phyloP scores from a whole-genome alignment of 495 filamentous ascomycete genomes.

The Penicillium subrubescens region DNA sequence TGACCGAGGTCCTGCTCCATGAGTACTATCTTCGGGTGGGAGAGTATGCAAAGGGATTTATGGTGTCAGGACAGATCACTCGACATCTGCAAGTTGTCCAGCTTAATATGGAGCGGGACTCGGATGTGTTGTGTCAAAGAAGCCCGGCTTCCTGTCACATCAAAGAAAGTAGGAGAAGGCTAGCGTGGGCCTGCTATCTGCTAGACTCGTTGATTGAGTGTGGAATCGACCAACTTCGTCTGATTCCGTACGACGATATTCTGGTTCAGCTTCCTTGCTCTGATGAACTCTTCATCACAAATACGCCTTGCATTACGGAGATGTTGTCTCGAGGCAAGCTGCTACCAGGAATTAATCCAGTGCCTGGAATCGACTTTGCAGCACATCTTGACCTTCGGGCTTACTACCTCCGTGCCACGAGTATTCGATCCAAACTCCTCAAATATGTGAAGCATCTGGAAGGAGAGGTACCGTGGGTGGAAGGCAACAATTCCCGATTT shows the following conservation, averaged over 20 bases:
- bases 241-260: background rate
- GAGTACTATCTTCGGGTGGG: conserved; percentile 1
- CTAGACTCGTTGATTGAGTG: conserved; percentile 1
- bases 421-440: background rate
- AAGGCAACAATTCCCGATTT: background rate
- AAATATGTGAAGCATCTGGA: conserved; percentile 1
- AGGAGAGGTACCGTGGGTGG: background rate
- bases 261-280: background rate
- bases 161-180: conserved; percentile 1
- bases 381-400: background rate
- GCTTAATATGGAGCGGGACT: conserved; percentile 3
- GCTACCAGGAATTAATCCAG: background rate
- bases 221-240: background rate
- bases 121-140: conserved; percentile 1
- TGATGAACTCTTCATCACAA: background rate
- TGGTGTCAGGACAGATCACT: background rate
- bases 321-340: background rate
- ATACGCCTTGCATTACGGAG: background rate
- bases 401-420: background rate
- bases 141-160: background rate
- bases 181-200: background rate
- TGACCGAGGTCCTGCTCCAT: conserved; percentile 1
- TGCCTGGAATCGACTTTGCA: background rate
- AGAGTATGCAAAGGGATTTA: conserved; percentile 2
- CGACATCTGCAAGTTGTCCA: conserved; percentile 1